Conservation (phyloP, 2,329 filamentous ascomycete genomes). For the Drechslera avenae region DNA sequence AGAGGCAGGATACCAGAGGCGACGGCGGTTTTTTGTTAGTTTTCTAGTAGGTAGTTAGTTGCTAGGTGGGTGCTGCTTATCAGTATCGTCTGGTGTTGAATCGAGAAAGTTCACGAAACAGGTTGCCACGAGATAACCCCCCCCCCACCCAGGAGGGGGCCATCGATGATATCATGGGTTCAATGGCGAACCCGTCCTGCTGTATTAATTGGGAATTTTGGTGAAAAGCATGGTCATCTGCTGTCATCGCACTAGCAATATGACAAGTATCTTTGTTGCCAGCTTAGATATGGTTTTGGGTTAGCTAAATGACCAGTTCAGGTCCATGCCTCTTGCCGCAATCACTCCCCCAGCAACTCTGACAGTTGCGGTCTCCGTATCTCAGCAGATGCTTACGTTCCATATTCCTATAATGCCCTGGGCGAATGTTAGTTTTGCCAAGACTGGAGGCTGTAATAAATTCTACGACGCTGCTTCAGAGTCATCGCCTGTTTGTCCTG, state of each 20-base stretch:
- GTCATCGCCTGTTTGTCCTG: no score
- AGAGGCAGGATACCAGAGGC: no score
- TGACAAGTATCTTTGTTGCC: not conserved
- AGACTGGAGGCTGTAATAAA: not conserved
- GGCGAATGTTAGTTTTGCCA: not conserved
- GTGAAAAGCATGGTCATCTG: slow-evolving; percentile 3
- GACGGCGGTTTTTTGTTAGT: no score
- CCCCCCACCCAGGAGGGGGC: no score
- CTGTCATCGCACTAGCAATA: slow-evolving; percentile 3
- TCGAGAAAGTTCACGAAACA: no score
- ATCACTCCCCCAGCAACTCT: slow-evolving; percentile 1
- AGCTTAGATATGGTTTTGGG: not conserved
- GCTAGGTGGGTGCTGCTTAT: no score
- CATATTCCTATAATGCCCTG: not conserved
- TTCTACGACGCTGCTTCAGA: not conserved
- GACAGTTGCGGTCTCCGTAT: not conserved
- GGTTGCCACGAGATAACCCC: no score
- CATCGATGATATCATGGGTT: slow-evolving; percentile 3
- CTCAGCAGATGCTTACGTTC: not conserved
- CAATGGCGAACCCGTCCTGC: slow-evolving; percentile 5
- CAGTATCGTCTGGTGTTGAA: no score
- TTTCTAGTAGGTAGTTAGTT: no score
- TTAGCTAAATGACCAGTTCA: not conserved
- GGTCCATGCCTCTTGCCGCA: slow-evolving; percentile 4
- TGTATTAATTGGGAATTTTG: slow-evolving; percentile 6